A percentile compares a stretch with the other conserved stretches of the same genome.
phyloP scores from a whole-genome alignment of 1,284 basidiomycete genomes.

The Ceratobasidium sp. region DNA sequence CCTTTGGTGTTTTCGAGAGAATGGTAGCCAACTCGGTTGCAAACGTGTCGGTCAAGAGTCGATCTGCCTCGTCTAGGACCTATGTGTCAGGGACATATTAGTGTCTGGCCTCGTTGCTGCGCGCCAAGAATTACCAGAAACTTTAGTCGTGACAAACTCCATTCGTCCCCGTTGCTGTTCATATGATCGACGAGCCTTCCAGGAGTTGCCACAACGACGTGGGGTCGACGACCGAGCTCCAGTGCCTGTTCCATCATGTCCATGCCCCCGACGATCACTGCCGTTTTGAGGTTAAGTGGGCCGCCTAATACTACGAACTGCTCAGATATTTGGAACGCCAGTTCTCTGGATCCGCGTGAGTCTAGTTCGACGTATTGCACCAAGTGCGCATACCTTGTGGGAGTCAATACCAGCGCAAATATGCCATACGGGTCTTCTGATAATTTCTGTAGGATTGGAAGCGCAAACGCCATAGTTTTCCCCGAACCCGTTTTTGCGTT shows the following conservation, averaged over 20 bases:
- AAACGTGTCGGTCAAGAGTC: slow-evolving; percentile 90
- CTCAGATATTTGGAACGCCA: slow-evolving; percentile 96
- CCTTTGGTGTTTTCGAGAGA: slow-evolving; percentile 79
- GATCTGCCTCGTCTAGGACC: slow-evolving; percentile 94
- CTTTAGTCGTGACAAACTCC: slow-evolving; percentile 85
- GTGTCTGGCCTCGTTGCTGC: neutral
- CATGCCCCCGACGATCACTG: slow-evolving; percentile 96
- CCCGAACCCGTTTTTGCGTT: slow-evolving; percentile 98
- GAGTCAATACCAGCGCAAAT: slow-evolving; percentile 91
- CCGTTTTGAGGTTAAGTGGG: slow-evolving; percentile 79
- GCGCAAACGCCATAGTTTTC: slow-evolving; percentile 96
- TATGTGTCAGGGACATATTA: neutral
- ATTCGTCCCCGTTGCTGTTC: slow-evolving; percentile 74
- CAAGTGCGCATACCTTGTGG: slow-evolving; percentile 73
- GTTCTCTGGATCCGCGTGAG: slow-evolving; percentile 66
- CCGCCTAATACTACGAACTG: slow-evolving; percentile 93
- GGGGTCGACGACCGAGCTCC: slow-evolving; percentile 85
- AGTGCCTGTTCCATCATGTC: slow-evolving; percentile 96
- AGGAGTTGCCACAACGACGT: slow-evolving; percentile 95
- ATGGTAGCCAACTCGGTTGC: slow-evolving; percentile 84
- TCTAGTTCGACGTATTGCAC: neutral
- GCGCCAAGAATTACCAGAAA: slow-evolving; percentile 71
- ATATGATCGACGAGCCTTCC: slow-evolving; percentile 94
- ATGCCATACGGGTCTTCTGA: slow-evolving; percentile 91
- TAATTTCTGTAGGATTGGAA: slow-evolving; percentile 93